These are phyloP conservation scores for Ilyonectria destructans DNA, from an alignment of 2,329 filamentous ascomycete species.

Conservation along the genomic window DNA sequence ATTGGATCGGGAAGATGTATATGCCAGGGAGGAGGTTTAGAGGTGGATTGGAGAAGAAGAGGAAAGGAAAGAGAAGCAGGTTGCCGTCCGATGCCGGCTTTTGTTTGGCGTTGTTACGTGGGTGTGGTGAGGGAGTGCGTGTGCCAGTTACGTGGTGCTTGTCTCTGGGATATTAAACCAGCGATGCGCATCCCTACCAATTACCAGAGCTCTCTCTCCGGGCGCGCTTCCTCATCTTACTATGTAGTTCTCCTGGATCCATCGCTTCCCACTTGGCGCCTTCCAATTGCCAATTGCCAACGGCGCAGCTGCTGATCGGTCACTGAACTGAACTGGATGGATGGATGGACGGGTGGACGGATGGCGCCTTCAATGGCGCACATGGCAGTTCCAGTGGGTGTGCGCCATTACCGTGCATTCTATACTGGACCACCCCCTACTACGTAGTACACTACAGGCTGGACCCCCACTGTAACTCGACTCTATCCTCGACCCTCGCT, in stretches of 20 bases:
- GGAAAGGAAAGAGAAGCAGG: constrained; percentile 14
- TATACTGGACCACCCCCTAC: background rate
- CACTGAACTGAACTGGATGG: background rate
- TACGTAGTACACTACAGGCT: background rate
- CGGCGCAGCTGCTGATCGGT: background rate
- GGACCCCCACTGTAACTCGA: constrained; percentile 1
- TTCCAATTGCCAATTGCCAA: background rate
- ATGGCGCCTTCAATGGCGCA: constrained; percentile 46
- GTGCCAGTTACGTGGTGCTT: constrained; percentile 32
- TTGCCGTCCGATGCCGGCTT: constrained; percentile 26
- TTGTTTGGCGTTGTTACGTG: constrained; percentile 27
- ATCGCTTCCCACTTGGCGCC: background rate
- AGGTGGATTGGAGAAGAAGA: constrained; percentile 17
- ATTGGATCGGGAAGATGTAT: constrained; percentile 15
- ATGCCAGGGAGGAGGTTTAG: background rate
- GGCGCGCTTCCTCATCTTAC: too few relatives aligned
- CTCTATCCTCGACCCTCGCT: constrained; percentile 12
- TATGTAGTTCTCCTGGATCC: background rate
- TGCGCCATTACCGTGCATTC: constrained; percentile 30
- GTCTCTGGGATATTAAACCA: constrained; percentile 29
- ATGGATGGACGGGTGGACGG: constrained; percentile 28
- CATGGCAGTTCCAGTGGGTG: constrained; percentile 31
- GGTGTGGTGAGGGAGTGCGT: constrained; percentile 25
- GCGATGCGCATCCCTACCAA: constrained; percentile 6
- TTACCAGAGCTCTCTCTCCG: background rate